phyloP scores from a whole-genome alignment of 139 green algal species.

The Astrephomene gubernaculifera region DNA sequence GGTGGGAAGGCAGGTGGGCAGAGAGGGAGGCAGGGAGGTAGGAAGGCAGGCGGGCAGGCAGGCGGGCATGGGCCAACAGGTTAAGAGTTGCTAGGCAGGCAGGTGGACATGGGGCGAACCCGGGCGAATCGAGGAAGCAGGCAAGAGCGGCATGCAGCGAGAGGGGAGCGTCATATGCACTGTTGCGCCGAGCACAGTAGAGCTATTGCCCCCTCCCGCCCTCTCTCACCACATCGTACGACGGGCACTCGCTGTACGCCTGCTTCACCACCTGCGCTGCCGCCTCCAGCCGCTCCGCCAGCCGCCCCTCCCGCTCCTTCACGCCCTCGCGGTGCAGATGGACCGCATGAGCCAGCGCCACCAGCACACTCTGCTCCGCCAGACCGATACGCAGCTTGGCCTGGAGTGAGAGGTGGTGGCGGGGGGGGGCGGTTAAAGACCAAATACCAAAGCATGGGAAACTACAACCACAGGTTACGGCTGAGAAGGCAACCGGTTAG shows the following conservation, averaged over 20 bases:
- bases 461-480: too few relatives aligned
- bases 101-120: too few relatives aligned
- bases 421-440: too few relatives aligned
- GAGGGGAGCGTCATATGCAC: too few relatives aligned
- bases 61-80: background rate
- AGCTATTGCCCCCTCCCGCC: too few relatives aligned
- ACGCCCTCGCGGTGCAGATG: constrained; percentile 70
- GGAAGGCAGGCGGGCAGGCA: background rate
- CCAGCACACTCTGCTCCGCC: constrained; percentile 93
- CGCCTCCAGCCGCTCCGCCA: constrained; percentile 81
- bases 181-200: too few relatives aligned
- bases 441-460: too few relatives aligned
- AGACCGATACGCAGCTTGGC: constrained; percentile 98
- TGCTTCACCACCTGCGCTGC: constrained; percentile 82
- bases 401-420: too few relatives aligned
- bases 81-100: too few relatives aligned
- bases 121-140: too few relatives aligned
- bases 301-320: constrained; percentile 8
- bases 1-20: background rate
- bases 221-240: constrained; percentile 79
- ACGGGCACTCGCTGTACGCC: constrained; percentile 92
- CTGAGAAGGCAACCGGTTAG: too few relatives aligned
- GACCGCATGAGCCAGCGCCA: constrained; percentile 90
- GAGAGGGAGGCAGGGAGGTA: background rate
- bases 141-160: too few relatives aligned